Base-by-base conservation (phyloP, 2,329 filamentous ascomycete species). In the Fusarium mundagurra region DNA sequence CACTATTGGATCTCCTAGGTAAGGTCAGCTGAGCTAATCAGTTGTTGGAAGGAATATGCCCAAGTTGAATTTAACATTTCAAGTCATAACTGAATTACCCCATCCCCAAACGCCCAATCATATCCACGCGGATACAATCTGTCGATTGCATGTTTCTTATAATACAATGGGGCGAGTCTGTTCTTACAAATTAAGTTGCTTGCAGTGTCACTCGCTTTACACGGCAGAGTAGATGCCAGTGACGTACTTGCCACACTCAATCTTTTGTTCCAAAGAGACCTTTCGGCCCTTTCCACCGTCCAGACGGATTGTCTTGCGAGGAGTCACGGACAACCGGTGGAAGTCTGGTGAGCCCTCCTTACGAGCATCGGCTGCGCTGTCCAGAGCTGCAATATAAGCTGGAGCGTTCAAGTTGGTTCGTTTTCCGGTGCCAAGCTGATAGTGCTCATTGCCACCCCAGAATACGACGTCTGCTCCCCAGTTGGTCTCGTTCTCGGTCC, bases 371-470 rank as follows among this genome's bases (percentile, higher is more conserved):
- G 87, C 88, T 54, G 80, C 76, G 18, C 88, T 83, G 71, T 97
- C 94, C 47, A 96, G 82, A 20, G 94, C 92, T 38, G 91, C 90
- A 61, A 98, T 94, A 80, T 98, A 96, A 4, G 88, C 87, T 3
- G 96, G 96, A 18, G 88, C 87, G 60, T 90, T 89, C 16, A 93
- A 80, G 79, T 98, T 98, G 78, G 90, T 96, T 71, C 96, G 86
- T 86, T 93, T 97, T 34, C 96, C 95, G 2, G 93, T 98, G 18
- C 96, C 96, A 33, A 99, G 89, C 83, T 99, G 96, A 82, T 93
- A 98, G 81, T 92, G 90, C 84, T 98, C 95, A 79, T 98, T 99
- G 61, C 94, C 94, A 71, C 96, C 96, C 94, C 95, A 99, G 86
- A 94, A 97, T 4, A 98, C 82, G 36, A 95, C 92, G 81, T 98